Evolutionary conservation across 208 protist genomes (phyloP).

Genomic region (Trypanosoma congolense): DNA sequence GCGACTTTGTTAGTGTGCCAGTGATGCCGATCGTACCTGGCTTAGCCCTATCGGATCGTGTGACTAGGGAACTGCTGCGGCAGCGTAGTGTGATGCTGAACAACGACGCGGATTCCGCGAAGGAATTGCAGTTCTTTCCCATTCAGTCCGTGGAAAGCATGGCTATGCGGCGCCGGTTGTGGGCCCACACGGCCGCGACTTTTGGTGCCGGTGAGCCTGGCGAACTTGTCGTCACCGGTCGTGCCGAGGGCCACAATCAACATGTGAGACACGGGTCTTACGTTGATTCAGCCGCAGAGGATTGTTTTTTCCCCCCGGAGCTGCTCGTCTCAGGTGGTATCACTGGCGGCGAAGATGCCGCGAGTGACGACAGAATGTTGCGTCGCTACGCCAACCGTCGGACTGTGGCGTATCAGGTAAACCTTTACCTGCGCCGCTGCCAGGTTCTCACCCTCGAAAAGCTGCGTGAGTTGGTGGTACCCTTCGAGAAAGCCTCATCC

Average conservation of each 20-base stretch:
- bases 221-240: background rate
- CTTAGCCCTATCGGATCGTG: conserved; percentile 46
- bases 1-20: conserved; percentile 36
- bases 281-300: conserved; percentile 20
- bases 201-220: background rate
- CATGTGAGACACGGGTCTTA: background rate
- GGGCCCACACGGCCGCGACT: conserved; percentile 12
- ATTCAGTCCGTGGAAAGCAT: conserved; percentile 49
- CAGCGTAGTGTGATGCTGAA: conserved; percentile 77
- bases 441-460: conserved; percentile 56
- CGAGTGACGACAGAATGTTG: conserved; percentile 35
- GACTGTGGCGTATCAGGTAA: conserved; percentile 48
- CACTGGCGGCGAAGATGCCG: conserved; percentile 50
- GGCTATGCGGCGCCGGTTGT: conserved; percentile 36
- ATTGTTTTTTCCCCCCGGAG: conserved; percentile 78
- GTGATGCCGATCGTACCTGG: conserved; percentile 30
- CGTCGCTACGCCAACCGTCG: conserved; percentile 51
- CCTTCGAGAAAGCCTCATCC: conserved; percentile 5
- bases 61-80: conserved; percentile 60
- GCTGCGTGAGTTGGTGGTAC: conserved; percentile 16
- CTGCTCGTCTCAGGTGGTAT: conserved; percentile 74
- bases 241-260: background rate
- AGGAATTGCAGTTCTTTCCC: conserved; percentile 52
- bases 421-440: conserved; percentile 48
- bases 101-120: conserved; percentile 41